phyloP scores from a whole-genome alignment of 495 filamentous ascomycete genomes.

The Recurvomyces mirabilis region DNA sequence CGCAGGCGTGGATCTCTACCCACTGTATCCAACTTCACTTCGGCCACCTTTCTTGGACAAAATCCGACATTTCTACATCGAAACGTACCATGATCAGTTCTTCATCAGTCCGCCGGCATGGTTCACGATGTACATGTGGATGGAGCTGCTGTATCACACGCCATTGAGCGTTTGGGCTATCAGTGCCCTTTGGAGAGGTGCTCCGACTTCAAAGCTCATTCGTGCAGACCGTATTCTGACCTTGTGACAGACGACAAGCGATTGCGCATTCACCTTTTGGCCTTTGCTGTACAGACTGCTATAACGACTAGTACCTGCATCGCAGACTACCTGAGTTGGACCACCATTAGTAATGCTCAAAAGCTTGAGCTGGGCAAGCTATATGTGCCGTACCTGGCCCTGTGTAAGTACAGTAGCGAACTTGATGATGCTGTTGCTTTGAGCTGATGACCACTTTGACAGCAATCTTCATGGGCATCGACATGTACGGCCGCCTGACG shows the following conservation, averaged over 20 bases:
- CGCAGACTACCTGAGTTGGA: slow-evolving; percentile 39
- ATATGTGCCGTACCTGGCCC: slow-evolving; percentile 60
- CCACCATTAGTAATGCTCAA: slow-evolving; percentile 27
- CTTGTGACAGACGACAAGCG: slow-evolving; percentile 49
- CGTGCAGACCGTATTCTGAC: no score
- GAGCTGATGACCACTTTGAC: slow-evolving; percentile 1
- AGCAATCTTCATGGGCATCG: slow-evolving; percentile 47
- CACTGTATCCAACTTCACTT: slow-evolving; percentile 50
- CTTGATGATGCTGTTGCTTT: neutral
- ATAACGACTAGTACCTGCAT: slow-evolving; percentile 65
- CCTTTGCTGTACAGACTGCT: slow-evolving; percentile 57
- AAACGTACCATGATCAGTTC: slow-evolving; percentile 65
- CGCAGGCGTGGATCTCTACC: slow-evolving; percentile 28
- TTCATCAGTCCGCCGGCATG: slow-evolving; percentile 57
- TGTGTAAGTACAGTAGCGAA: slow-evolving; percentile 47
- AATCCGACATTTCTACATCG: slow-evolving; percentile 52
- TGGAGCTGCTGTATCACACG: slow-evolving; percentile 59
- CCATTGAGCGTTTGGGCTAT: slow-evolving; percentile 59
- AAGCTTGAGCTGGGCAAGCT: slow-evolving; percentile 49
- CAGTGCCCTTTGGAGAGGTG: slow-evolving; percentile 41
- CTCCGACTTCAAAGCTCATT: no score
- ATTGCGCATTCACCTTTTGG: slow-evolving; percentile 53
- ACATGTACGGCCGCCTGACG: slow-evolving; percentile 35
- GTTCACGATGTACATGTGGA: slow-evolving; percentile 56
- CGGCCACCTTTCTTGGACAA: slow-evolving; percentile 38